Evolutionary conservation across 768 basidiomycete genomes (phyloP).

Genomic region (Termitomyces titanicus): DNA sequence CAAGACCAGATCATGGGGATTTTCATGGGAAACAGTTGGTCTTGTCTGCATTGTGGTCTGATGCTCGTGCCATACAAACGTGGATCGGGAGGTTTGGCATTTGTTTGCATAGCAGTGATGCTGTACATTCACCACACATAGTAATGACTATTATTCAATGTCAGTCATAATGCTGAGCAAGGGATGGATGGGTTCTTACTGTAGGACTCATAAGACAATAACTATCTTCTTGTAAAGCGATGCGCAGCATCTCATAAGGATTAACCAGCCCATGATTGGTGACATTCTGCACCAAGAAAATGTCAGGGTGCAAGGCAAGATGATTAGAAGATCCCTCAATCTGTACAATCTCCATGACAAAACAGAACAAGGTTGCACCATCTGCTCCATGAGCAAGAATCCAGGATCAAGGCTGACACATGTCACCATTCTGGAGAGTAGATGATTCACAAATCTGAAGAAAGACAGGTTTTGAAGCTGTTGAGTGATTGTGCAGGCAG

Average conservation of each 20-base stretch:
- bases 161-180: not conserved
- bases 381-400: not conserved
- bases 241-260: constrained; percentile 3
- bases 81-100: not conserved
- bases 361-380: not conserved
- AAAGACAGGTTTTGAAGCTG: not conserved
- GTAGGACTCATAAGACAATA: not conserved
- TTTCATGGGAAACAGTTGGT: too few relatives aligned
- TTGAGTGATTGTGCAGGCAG: not conserved
- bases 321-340: not conserved
- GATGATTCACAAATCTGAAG: constrained; percentile 1
- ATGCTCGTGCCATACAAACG: not conserved
- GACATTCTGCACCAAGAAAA: not conserved
- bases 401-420: constrained; percentile 1
- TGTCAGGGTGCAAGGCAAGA: not conserved
- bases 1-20: too few relatives aligned
- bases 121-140: not conserved
- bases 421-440: constrained; percentile 1
- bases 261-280: not conserved
- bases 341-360: not conserved
- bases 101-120: not conserved
- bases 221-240: not conserved
- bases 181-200: not conserved
- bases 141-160: not conserved
- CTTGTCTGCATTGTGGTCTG: too few relatives aligned